Evolutionary conservation across 2,329 filamentous ascomycete genomes (phyloP).

Genomic region (Trichothecium sympodiale): DNA sequence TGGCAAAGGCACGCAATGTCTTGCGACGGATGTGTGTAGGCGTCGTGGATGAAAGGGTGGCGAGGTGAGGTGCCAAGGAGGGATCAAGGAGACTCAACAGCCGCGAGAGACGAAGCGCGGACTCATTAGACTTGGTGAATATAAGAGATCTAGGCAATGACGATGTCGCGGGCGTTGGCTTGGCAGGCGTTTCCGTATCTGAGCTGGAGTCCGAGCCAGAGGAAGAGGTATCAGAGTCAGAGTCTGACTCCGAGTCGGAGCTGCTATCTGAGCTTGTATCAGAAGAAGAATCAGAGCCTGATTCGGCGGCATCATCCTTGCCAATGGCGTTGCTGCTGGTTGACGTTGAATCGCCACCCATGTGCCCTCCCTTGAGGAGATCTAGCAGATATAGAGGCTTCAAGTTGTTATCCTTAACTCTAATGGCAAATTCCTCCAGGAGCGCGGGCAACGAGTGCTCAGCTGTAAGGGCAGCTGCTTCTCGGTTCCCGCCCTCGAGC

Average conservation of each 20-base stretch:
- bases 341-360: conserved; percentile 14
- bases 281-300: conserved; percentile 20
- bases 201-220: conserved; percentile 21
- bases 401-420: conserved; percentile 56
- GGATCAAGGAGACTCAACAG: conserved; percentile 61
- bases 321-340: conserved; percentile 9
- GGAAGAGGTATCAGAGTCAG: conserved; percentile 11
- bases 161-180: conserved; percentile 10
- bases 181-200: conserved; percentile 17
- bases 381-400: conserved; percentile 82
- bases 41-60: conserved; percentile 67
- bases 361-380: conserved; percentile 50
- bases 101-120: conserved; percentile 73
- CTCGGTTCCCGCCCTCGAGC: conserved; percentile 44
- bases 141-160: conserved; percentile 49
- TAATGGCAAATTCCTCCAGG: conserved; percentile 55
- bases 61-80: conserved; percentile 42
- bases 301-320: conserved; percentile 15
- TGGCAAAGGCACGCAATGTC: conserved; percentile 56
- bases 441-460: conserved; percentile 48
- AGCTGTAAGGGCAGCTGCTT: conserved; percentile 11
- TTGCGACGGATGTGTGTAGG: conserved; percentile 60
- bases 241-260: conserved; percentile 11
- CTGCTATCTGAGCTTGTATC: conserved; percentile 24
- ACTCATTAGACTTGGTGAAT: conserved; percentile 86